Evolutionary conservation across 768 basidiomycete genomes (phyloP), one percentile per base, ranked within the genome.

Genomic region (Mycena galericulata): DNA sequence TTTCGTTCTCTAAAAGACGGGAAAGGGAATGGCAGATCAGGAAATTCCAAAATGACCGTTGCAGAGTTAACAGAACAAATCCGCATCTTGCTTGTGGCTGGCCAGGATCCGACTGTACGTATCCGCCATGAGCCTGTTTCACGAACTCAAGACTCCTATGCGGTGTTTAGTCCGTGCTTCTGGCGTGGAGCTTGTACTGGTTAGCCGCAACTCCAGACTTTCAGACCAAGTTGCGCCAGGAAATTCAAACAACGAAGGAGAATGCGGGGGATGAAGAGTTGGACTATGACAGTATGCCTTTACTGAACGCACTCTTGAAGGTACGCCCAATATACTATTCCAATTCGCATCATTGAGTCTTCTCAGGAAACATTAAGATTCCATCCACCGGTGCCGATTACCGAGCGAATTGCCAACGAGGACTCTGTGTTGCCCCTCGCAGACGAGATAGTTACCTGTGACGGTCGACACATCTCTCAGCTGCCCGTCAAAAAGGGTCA

Each of bases 41-140:
- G 57, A 34, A 67, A 61, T 30, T 26, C 65, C 22, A 60, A 67
- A 41, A 67, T 67, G 66, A 67, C 34, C 41, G 49, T 43, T 18
- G 41, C 41, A 32, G 66, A 67, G 59, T 50, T 67, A 34, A 45
- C 46, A 17, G 46, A 67, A 14, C 66, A 67, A 26, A 67, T 67
- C 38, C 59, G 57, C 7, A 36, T 58, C 24, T 38, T 66, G 32
- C 56, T 66, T 32, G 50, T 66, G 24, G 64, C 64, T 26, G 64
- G 64, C 11, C 64, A 66, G 30, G 64, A 66, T 50, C 46, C 64
- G 24, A 66, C 55, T 34, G 64, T 65, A 57, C 15, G 62, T 65
- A 24, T 36, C 11, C 27, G 27, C 14, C 11, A 81, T 56, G 20
- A 38, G 9, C 53, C n/a, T n/a, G n/a, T 55, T 55, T 26, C 34